Base-by-base conservation (phyloP, 1,139 yeast genomes). In the Geotrichum cucujoidarum region DNA sequence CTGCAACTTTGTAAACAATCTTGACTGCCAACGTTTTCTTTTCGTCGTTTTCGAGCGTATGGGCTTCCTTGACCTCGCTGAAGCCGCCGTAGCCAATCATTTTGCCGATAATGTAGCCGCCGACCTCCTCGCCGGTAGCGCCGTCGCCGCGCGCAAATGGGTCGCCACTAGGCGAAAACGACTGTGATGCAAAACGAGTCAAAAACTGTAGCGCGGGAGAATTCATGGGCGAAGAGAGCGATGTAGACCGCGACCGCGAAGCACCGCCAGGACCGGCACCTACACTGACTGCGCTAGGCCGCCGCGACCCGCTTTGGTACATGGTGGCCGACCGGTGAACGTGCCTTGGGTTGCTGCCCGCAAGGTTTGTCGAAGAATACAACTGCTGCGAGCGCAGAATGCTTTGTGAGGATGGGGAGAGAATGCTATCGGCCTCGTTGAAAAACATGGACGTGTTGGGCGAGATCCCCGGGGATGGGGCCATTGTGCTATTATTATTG, bases 31-130 rank as follows among this genome's bases (percentile, higher is more conserved):
- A 74, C 0, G 74, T 66, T 5, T 68, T 67, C 47, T 57, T 55
- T 29, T 53, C 39, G 1, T 81, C 81, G 16, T 53, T 40, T 59
- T 60, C 63, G 49, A 64, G 64, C 50, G 66, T 64, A 32, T 60
- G 62, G 54, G 94, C 87, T 62, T 85, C 94, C 52, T 95, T 71
- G n/a, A 90, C 84, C 30, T 84, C 77, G 2, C 95, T 95, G 84
- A 94, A 89, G 0, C 96, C 95, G 8, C 97, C 97, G 61, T 78
- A 79, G 0, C 96, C 96, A 54, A 89, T 81, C n/a, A 83, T 76
- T 56, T 79, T 80, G 0, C 95, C 95, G 20, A 68, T 56, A 24
- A 61, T 59, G 49, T 63, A 67, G 16, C 57, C 76, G 54, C 61
- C 74, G 2, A 79, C 77, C 44, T 67, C 62, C 25, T 80, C 80